Conservation (phyloP, 352 stramenopile genomes). For the Phytopythium mirpurense region DNA sequence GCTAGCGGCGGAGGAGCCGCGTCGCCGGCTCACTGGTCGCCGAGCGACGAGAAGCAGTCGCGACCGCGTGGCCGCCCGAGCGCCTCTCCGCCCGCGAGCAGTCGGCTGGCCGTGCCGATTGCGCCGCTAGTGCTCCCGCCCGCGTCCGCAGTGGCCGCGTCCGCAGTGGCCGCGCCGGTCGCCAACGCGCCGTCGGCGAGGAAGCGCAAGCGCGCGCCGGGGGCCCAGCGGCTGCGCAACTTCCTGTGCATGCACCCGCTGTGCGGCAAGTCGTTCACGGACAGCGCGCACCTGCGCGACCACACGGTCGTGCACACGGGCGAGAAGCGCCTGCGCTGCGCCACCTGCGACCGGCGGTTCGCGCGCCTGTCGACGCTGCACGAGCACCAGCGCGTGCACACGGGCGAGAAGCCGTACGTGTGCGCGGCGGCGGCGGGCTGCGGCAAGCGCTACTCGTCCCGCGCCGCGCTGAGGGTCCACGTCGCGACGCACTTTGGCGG, state of each 20-base stretch:
- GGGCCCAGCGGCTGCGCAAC: conserved; percentile 51
- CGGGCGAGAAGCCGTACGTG: conserved; percentile 63
- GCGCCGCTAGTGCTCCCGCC: conserved; percentile 14
- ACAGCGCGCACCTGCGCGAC: conserved; percentile 62
- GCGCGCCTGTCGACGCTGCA: conserved; percentile 49
- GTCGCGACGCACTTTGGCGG: conserved; percentile 21
- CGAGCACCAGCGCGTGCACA: conserved; percentile 65
- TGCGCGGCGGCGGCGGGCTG: conserved; percentile 46
- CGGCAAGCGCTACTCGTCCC: conserved; percentile 62
- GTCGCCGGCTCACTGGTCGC: neutral
- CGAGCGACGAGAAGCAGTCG: neutral
- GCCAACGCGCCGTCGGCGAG: conserved; percentile 6
- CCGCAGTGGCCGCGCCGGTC: neutral
- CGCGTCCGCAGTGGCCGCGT: conserved; percentile 4
- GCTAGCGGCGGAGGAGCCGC: neutral
- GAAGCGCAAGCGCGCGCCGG: conserved; percentile 37
- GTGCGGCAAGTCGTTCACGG: conserved; percentile 64
- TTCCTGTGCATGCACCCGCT: conserved; percentile 64
- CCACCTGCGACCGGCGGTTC: conserved; percentile 43
- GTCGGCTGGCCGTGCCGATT: neutral
- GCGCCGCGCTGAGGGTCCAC: conserved; percentile 59
- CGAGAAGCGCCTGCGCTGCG: conserved; percentile 53
- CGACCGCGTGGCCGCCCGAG: neutral
- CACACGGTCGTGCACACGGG: conserved; percentile 72
- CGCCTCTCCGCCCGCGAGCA: neutral